Evolutionary conservation across 1,284 basidiomycete genomes (phyloP).

Genomic region (Pterulicium gracile): DNA sequence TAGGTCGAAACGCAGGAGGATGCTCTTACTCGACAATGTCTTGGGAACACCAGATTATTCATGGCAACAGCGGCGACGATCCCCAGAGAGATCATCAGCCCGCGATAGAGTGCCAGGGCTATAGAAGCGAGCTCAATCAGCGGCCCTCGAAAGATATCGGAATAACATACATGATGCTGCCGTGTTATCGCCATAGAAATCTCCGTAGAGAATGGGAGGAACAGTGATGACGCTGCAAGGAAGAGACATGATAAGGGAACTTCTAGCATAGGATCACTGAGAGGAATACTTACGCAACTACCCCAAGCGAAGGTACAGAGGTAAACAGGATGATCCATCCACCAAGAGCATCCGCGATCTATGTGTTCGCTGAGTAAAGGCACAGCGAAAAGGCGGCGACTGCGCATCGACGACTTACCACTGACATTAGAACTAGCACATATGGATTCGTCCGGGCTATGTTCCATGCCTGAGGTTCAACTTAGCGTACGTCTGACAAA

Average conservation of each 20-base stretch:
- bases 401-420: conserved; percentile 19
- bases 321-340: conserved; percentile 35
- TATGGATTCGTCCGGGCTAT: conserved; percentile 33
- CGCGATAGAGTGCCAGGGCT: conserved; percentile 32
- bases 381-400: background rate
- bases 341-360: conserved; percentile 35
- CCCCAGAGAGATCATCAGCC: conserved; percentile 31
- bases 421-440: conserved; percentile 29
- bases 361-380: background rate
- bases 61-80: conserved; percentile 34
- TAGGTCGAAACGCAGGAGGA: background rate
- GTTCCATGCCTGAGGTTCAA: conserved; percentile 23
- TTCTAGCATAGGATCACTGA: background rate
- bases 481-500: conserved; percentile 4
- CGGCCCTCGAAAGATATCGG: background rate
- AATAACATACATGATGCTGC: conserved; percentile 1
- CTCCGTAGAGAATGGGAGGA: conserved; percentile 28
- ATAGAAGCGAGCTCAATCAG: conserved; percentile 1
- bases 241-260: conserved; percentile 2
- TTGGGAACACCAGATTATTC: conserved; percentile 36
- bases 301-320: conserved; percentile 28
- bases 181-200: conserved; percentile 21
- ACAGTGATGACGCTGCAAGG: conserved; percentile 29
- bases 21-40: conserved; percentile 33
- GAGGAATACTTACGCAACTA: conserved; percentile 28